phyloP scores from a whole-genome alignment of 1,139 yeast species.

The Kodamaea fungicola region DNA sequence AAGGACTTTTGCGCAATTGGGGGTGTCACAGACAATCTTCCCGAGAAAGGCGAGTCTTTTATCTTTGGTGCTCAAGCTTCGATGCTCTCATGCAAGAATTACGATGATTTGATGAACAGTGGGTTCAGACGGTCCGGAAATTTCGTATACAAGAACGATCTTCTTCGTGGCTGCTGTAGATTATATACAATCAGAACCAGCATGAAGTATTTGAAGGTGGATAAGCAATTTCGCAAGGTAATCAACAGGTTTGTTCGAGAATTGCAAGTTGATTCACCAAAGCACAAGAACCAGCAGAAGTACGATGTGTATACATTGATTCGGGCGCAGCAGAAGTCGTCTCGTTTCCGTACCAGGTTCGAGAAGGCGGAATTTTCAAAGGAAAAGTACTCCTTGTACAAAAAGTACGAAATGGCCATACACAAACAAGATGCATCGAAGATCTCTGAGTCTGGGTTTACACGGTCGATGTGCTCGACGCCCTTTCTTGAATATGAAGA shows the following conservation, averaged over 20 bases:
- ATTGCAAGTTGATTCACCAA: conserved; percentile 4
- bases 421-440: conserved; percentile 61
- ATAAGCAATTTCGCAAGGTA: conserved; percentile 66
- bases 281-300: conserved; percentile 13
- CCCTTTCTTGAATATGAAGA: conserved; percentile 45
- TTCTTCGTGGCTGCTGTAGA: conserved; percentile 75
- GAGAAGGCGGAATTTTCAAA: conserved; percentile 52
- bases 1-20: conserved; percentile 36
- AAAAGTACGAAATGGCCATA: conserved; percentile 63
- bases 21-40: conserved; percentile 5
- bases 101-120: conserved; percentile 61
- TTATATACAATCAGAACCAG: conserved; percentile 74
- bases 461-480: conserved; percentile 64
- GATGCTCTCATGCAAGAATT: conserved; percentile 46
- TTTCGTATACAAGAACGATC: conserved; percentile 71
- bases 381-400: conserved; percentile 65
- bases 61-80: conserved; percentile 52
- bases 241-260: conserved; percentile 58
- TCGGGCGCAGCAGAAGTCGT: conserved; percentile 24
- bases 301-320: conserved; percentile 27
- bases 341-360: conserved; percentile 45
- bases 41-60: conserved; percentile 1
- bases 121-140: conserved; percentile 82
- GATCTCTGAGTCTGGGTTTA: conserved; percentile 46
- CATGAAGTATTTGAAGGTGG: conserved; percentile 39